These are phyloP conservation scores for Musa beccarii DNA, from an alignment of 176 grass and related monocot species.

Conservation along the genomic window DNA sequence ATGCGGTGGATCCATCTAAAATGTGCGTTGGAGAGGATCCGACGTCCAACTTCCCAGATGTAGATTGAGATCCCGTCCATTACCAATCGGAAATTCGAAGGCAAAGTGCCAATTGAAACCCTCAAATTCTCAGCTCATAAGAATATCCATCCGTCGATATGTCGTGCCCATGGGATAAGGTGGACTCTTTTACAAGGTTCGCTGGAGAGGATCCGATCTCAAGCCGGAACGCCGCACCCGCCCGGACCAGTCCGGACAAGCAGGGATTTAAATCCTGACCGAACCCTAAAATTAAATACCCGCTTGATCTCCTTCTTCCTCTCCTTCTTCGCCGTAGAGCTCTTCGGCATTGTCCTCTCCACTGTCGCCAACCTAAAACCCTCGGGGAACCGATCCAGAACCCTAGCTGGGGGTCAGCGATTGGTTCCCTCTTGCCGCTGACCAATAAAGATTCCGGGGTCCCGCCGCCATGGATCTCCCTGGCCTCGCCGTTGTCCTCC, in stretches of 20 bases:
- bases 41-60: no score
- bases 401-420: neutral
- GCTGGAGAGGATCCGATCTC: no score
- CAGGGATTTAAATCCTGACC: neutral
- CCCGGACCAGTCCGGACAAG: neutral
- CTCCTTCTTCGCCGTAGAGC: neutral
- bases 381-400: neutral
- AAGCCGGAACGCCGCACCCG: no score
- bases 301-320: neutral
- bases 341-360: neutral
- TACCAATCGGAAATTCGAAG: no score
- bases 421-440: neutral
- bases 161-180: no score
- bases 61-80: no score
- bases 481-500: constrained; percentile 19
- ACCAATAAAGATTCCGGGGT: neutral
- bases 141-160: no score
- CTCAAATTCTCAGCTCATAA: no score
- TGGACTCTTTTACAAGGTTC: no score
- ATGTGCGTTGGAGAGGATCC: no score
- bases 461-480: constrained; percentile 11
- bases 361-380: neutral
- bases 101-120: no score
- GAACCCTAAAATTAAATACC: neutral
- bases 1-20: no score